Conservation (phyloP, 1,284 basidiomycete species). For the Boletus smithii region DNA sequence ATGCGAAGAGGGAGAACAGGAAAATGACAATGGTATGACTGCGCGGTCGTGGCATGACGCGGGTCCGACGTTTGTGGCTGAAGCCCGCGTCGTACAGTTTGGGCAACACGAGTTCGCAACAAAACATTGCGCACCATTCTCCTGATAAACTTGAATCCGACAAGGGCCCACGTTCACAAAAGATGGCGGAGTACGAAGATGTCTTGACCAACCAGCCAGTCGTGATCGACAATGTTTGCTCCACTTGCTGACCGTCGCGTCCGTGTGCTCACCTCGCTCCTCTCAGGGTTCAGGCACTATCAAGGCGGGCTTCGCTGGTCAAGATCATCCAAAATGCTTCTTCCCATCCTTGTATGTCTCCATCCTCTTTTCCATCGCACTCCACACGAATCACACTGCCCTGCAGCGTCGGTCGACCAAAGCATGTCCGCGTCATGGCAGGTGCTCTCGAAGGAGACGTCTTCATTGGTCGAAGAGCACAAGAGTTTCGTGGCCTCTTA, state of each 20-base stretch:
- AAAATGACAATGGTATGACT: conserved; percentile 14
- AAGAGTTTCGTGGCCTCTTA: conserved; percentile 89
- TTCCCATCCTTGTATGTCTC: conserved; percentile 92
- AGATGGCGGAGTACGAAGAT: conserved; percentile 83
- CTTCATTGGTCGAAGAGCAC: conserved; percentile 91
- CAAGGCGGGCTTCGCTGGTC: conserved; percentile 96
- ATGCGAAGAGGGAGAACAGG: conserved; percentile 18
- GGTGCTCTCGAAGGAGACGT: conserved; percentile 90
- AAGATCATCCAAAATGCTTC: conserved; percentile 97
- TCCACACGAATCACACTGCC: conserved; percentile 5
- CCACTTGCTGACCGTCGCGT: conserved; percentile 20
- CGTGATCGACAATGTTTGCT: conserved; percentile 91
- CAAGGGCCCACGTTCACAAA: conserved; percentile 12
- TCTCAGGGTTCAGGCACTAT: conserved; percentile 91
- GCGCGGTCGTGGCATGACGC: conserved; percentile 25
- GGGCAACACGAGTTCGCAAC: no score
- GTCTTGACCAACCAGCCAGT: conserved; percentile 91
- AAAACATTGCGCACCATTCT: no score
- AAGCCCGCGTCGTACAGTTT: no score
- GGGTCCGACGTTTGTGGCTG: conserved; percentile 25
- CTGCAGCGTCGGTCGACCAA: conserved; percentile 88
- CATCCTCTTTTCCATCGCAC: conserved; percentile 20
- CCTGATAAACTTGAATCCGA: no score
- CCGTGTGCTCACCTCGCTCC: conserved; percentile 21
- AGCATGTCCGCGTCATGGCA: conserved; percentile 95